phyloP scores from a whole-genome alignment of 169 alveolate genomes.

The Theileria orientalis region DNA sequence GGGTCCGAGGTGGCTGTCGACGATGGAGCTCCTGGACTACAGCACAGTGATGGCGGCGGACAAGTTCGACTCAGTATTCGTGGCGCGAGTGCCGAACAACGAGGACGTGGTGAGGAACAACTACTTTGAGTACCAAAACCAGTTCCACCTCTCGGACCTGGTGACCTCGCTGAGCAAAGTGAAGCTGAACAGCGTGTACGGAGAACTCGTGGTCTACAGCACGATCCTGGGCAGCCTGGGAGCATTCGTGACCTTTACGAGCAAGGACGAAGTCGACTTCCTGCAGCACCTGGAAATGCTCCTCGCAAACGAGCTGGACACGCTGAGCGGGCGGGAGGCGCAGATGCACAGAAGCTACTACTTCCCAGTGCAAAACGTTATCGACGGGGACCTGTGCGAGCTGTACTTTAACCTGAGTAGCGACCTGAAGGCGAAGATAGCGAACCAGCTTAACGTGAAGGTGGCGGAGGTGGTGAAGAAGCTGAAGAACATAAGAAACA shows the following conservation, averaged over 20 bases:
- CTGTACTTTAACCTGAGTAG: conserved; percentile 78
- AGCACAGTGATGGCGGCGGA: conserved; percentile 87
- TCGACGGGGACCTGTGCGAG: conserved; percentile 98
- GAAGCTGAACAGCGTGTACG: conserved; percentile 81
- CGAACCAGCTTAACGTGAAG: conserved; percentile 89
- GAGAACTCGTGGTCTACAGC: conserved; percentile 84
- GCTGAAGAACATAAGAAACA: conserved; percentile 91
- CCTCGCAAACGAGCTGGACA: conserved; percentile 91
- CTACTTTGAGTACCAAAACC: conserved; percentile 93
- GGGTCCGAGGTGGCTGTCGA: conserved; percentile 93
- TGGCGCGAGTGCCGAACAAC: conserved; percentile 47
- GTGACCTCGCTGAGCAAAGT: conserved; percentile 91
- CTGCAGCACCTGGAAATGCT: conserved; percentile 97
- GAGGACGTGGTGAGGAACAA: conserved; percentile 45
- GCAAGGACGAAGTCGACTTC: conserved; percentile 94
- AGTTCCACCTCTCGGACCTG: conserved; percentile 97
- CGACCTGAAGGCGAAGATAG: conserved; percentile 84
- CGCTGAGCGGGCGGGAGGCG: conserved; percentile 88
- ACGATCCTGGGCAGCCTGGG: conserved; percentile 97
- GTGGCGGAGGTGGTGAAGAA: conserved; percentile 91
- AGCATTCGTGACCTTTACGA: conserved; percentile 92
- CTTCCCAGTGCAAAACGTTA: conserved; percentile 86
- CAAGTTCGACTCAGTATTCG: conserved; percentile 67
- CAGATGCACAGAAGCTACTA: conserved; percentile 81
- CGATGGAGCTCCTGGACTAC: conserved; percentile 92